Evolutionary conservation across 1,284 basidiomycete genomes (phyloP).

Genomic region (Xerocomus amazonicus): DNA sequence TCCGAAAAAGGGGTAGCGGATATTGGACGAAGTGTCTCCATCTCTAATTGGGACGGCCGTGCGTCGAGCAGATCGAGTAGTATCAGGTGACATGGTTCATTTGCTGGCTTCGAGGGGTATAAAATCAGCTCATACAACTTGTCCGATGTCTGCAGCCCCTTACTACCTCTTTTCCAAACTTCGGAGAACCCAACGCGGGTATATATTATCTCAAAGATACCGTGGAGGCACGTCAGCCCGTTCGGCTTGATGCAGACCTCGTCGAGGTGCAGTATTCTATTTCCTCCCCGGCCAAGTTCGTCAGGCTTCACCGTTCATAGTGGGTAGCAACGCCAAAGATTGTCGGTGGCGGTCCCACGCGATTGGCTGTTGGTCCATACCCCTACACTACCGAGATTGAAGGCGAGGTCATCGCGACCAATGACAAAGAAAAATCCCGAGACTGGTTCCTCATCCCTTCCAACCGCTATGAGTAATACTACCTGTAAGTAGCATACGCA

Average conservation of each 20-base stretch:
- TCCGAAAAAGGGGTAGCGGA: not conserved
- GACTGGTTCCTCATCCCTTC: not conserved
- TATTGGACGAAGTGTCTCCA: not conserved
- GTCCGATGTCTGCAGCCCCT: not conserved
- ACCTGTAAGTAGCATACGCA: not conserved
- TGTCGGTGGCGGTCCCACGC: not conserved
- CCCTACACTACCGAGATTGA: not conserved
- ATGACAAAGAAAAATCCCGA: not conserved
- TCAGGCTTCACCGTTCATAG: not conserved
- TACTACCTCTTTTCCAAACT: not conserved
- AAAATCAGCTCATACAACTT: not conserved
- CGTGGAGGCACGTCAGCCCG: not conserved
- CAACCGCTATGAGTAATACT: not conserved
- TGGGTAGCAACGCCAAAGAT: not conserved
- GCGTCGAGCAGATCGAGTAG: too few relatives aligned
- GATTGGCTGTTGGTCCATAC: not conserved
- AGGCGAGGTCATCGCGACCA: not conserved
- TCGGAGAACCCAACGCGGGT: not conserved
- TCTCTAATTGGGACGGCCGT: too few relatives aligned
- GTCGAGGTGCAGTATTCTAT: not conserved
- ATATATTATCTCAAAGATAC: not conserved
- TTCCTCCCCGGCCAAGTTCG: not conserved
- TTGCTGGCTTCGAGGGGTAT: too few relatives aligned
- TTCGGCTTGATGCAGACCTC: not conserved
- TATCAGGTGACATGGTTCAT: too few relatives aligned